Conservation (phyloP, 208 protist species). For the Leishmania martiniquensis region DNA sequence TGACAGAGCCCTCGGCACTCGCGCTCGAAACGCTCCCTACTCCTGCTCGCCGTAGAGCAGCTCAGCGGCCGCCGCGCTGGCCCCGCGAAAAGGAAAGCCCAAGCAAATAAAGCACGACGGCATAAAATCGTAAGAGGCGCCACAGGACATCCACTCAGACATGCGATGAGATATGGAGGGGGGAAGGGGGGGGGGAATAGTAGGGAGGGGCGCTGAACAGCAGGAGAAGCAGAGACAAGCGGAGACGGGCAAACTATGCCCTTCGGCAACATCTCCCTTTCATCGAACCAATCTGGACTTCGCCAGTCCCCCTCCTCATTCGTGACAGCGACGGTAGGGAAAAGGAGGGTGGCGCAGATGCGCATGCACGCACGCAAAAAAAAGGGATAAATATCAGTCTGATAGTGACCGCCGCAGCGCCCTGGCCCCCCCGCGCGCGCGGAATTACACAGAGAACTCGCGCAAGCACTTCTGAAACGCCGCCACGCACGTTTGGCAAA, state of each 20-base stretch:
- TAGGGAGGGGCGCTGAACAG: neutral
- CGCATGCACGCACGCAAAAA: neutral
- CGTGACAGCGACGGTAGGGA: neutral
- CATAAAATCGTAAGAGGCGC: neutral
- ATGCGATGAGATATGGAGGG: neutral
- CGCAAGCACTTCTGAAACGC: constrained; percentile 74
- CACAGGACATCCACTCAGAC: neutral
- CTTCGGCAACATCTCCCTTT: neutral
- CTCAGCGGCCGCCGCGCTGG: neutral
- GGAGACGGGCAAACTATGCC: neutral
- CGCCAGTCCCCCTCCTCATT: neutral
- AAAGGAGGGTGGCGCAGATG: neutral
- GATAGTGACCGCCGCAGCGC: neutral
- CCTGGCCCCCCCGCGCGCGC: neutral
- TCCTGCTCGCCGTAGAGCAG: neutral
- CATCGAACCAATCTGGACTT: neutral
- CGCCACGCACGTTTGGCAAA: constrained; percentile 72
- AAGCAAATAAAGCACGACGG: neutral
- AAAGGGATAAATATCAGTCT: too few species aligned
- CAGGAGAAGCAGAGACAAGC: neutral
- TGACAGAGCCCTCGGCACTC: neutral
- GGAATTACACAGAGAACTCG: constrained; percentile 42
- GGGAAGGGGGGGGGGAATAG: too few species aligned
- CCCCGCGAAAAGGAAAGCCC: neutral
- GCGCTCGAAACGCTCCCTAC: neutral